A percentile compares a stretch with the other conserved stretches of the same genome.
These are phyloP conservation scores for Rutidosis leptorrhynchoides DNA, from an alignment of 129 eudicot species.

Conservation along the genomic window DNA sequence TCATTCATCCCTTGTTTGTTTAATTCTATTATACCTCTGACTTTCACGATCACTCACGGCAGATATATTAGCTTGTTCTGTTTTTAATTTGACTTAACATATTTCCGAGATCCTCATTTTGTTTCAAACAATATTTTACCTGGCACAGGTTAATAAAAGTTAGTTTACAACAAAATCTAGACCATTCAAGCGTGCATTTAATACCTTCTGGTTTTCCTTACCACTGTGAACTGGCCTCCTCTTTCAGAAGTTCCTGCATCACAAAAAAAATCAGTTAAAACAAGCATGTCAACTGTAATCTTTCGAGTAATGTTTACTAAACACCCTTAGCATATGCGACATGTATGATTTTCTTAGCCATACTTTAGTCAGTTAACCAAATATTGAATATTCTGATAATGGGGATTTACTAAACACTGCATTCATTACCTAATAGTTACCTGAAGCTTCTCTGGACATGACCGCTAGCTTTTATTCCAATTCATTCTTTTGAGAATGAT, in stretches of 20 bases:
- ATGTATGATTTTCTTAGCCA: neutral
- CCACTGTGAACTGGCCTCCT: conserved; percentile 50
- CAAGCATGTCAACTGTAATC: neutral
- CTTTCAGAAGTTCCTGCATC: conserved; percentile 48
- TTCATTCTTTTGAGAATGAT: conserved; percentile 68
- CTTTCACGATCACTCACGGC: too few relatives aligned
- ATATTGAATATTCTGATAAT: neutral
- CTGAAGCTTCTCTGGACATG: conserved; percentile 54
- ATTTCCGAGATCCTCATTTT: conserved; percentile 80
- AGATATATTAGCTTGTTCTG: too few relatives aligned
- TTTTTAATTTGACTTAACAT: conserved; percentile 62
- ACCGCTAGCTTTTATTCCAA: conserved; percentile 70
- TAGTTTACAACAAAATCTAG: neutral
- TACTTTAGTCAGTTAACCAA: neutral
- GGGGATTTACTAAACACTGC: neutral
- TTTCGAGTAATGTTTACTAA: too few relatives aligned
- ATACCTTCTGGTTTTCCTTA: conserved; percentile 26
- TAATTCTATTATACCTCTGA: too few relatives aligned
- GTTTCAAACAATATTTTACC: conserved; percentile 79
- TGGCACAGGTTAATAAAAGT: conserved; percentile 31
- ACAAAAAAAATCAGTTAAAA: conserved; percentile 7
- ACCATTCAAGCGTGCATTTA: conserved; percentile 11
- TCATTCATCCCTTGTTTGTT: too few relatives aligned
- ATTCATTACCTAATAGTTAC: conserved; percentile 28
- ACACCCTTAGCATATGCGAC: too few relatives aligned